These are phyloP conservation scores for Perkinsus marinus DNA, from an alignment of 169 alveolate genomes.

Conservation along the genomic window DNA sequence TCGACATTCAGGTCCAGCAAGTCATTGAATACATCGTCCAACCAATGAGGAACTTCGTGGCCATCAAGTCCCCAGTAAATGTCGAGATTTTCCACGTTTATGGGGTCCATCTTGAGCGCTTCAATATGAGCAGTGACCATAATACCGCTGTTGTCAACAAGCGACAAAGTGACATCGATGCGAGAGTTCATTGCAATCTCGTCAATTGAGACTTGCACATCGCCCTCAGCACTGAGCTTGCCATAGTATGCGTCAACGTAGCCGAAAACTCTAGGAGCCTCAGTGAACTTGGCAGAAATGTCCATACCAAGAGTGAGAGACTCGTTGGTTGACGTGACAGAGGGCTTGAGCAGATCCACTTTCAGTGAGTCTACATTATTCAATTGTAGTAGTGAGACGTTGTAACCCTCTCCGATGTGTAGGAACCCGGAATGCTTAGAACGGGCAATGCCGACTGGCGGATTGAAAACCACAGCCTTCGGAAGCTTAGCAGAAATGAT, in stretches of 20 bases:
- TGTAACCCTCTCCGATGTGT: not conserved
- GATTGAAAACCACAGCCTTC: not conserved
- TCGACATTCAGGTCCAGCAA: not conserved
- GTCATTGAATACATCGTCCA: not conserved
- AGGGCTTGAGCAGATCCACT: not conserved
- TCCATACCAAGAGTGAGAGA: not conserved
- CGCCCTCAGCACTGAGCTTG: not conserved
- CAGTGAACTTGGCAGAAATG: not conserved
- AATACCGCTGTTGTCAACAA: not conserved
- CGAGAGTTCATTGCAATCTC: not conserved
- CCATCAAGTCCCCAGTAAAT: not conserved
- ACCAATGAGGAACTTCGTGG: not conserved
- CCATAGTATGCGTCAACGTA: not conserved
- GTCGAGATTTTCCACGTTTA: not conserved
- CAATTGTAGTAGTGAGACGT: not conserved
- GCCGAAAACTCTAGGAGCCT: not conserved
- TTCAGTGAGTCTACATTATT: not conserved
- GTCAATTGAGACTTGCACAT: not conserved
- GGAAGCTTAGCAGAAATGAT: not conserved
- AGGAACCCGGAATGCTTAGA: not conserved
- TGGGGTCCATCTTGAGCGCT: not conserved
- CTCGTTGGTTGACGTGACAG: not conserved
- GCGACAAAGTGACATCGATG: not conserved
- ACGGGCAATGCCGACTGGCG: not conserved
- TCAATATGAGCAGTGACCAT: not conserved